Base-by-base conservation (phyloP, 129 eudicot genomes). In the Centrapalus pauciflorus region DNA sequence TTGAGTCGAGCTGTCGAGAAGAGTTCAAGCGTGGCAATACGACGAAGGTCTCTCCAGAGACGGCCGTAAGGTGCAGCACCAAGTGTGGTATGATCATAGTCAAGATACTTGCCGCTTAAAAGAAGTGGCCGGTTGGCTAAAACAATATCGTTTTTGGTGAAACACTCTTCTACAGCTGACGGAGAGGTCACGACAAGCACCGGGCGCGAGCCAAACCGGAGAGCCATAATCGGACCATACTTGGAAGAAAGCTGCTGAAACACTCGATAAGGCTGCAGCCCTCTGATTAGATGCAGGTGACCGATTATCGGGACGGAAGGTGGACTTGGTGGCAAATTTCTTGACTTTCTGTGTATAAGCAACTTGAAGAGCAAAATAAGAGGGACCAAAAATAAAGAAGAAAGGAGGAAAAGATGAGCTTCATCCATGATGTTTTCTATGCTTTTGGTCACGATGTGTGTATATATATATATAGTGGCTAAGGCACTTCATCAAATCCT, bases 41-140 rank as follows among this genome's bases (percentile, higher is more conserved):
- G 87, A 57, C 84, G 79, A 14, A 75, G 70, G 43, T 74, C 76
- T 32, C 74, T 60, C 87, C 84, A 78, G 12, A 72, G 83, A 24
- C 45, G 58, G 13, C 87, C 87, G 45, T 82, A 77, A 0, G 81
- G 72, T 4, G 76, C 67, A 12, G 69, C 21, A 35, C 78, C 81
- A 25, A 82, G 4, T n/a, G 81, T 61, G n/a, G 81, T 51, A 54
- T 61, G 49, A 17, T 76, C 24, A 7, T 76, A 69, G 21, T 52
- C 59, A 14, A 76, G 55, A 38, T 77, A 66, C 46, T 77, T 64
- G 40, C 77, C 77, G 3, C 58, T 43, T 7, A 55, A 13, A 30
- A 77, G 77, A 5, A 29, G 49, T 4, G 77, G 82, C 14, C 82
- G 20, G 3, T 79, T 83, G 40, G 88, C 88, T 43, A 83, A 70